Conservation (phyloP, 2,329 filamentous ascomycete genomes). For the Apiospora rasikravindrae region DNA sequence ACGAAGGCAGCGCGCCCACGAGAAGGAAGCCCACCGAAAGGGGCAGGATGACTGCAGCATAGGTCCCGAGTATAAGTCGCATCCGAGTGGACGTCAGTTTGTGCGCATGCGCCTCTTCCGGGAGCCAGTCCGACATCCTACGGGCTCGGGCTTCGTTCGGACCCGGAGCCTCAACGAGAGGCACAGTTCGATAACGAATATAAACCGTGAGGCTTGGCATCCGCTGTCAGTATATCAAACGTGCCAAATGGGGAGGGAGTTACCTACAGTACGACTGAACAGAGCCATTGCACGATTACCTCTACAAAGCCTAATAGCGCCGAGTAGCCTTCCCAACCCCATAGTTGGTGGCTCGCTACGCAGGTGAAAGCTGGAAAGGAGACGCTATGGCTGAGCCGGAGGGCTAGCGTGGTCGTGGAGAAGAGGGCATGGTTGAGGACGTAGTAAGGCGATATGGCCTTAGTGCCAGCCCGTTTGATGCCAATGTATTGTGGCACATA, state of each 20-base stretch:
- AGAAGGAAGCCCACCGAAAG: conserved; percentile 20
- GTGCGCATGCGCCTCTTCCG: conserved; percentile 23
- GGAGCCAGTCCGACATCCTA: conserved; percentile 24
- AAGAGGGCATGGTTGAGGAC: conserved; percentile 25
- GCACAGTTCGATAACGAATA: conserved; percentile 23
- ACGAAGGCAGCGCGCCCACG: conserved; percentile 20
- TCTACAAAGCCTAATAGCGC: conserved; percentile 23
- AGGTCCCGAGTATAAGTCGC: conserved; percentile 17
- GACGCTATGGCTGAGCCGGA: conserved; percentile 24
- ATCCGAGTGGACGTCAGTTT: conserved; percentile 23
- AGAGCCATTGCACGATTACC: conserved; percentile 25
- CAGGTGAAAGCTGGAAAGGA: conserved; percentile 23
- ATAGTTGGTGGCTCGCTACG: conserved; percentile 22
- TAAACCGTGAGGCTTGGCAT: conserved; percentile 18
- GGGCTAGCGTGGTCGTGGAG: conserved; percentile 25
- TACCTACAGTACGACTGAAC: conserved; percentile 23
- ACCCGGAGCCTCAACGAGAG: not conserved
- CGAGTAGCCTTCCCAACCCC: conserved; percentile 23
- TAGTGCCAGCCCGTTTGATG: conserved; percentile 22
- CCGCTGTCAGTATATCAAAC: not conserved
- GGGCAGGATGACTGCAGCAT: conserved; percentile 19
- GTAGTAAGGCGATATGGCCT: conserved; percentile 26
- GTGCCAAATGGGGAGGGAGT: not conserved
- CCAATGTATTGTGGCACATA: conserved; percentile 22
- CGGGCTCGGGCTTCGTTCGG: conserved; percentile 23